Base-by-base conservation (phyloP, 202 grass and related monocot species). In the Brachypodium distachyon region DNA sequence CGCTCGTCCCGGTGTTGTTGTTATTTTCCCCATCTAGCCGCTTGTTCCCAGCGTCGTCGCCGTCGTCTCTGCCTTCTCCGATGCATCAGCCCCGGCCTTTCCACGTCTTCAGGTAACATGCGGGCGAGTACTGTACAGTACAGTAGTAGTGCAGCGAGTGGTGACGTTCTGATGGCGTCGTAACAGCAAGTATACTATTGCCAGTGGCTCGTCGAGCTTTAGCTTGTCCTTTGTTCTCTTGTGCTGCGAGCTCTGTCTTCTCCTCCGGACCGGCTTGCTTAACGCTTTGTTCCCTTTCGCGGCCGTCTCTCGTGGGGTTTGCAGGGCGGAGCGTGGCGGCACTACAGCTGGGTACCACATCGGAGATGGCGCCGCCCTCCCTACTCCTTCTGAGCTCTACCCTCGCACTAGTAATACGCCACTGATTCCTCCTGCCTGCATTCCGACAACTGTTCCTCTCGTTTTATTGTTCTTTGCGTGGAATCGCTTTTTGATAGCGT, bases 301-400 rank as follows among this genome's bases (percentile, higher is more conserved):
- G 34, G 64, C 50, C 29, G 9, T n/a, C n/a, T n/a, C 23, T 28
- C 60, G 19, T 21, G 37, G 50, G 49, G 60, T 50, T 26, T 82
- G 77, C 91, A 95, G 91, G 82, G 91, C 83, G 77, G 89, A 92
- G 65, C 86, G 88, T 70, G 74, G 76, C 53, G 58, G 73, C 55
- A 29, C 58, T 70, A 77, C 79, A 50, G 68, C 79, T 81, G 91
- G 87, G 77, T 93, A 80, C 91, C 77, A 76, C 89, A 70, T 92
- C 71, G 87, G 91, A 71, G 89, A 95, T 90, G 87, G 85, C 53
- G 86, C 90, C 70, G 86, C 88, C 59, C 29, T 70, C 48, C 77
- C 58, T 40, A 85, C 90, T 56, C 77, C 58, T 40, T 85, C 90
- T 56, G 89, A 92, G 42, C 65, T 68, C 6, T 84, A 73, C 83